Base-by-base conservation (phyloP, 495 filamentous ascomycete species). In the Lasiosphaeris hirsuta region DNA sequence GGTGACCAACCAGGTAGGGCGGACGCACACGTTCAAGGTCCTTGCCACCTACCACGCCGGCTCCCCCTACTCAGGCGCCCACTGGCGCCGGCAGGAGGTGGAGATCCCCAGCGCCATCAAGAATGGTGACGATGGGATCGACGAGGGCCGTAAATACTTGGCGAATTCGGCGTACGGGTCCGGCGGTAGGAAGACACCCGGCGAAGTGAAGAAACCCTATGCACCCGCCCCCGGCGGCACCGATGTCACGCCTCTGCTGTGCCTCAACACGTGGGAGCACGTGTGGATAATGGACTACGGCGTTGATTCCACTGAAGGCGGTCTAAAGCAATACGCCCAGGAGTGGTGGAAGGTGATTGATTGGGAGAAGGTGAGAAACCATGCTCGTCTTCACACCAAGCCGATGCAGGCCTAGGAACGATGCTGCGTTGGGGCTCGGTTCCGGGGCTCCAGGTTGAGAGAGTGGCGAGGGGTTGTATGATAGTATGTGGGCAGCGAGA, bases 201-300 rank as follows among this genome's bases (percentile, higher is more conserved):
- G 58, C 33, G 67, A 58, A 37, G 76, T 74, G 58, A 68, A 75
- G 44, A 75, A 64, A 58, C 18, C 39, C 19, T 11, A 48, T 15
- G 42, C 50, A 15, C 63, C 81, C 57, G 81, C 85, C 11, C 86
- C 86, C 14, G 88, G 90, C 6, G 91, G 89, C 10, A 72, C 82
- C 50, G 81, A 89, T 51, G 63, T 92, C 14, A 73, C 83, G 52
- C 91, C 93, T 4, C 73, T 97, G 58, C 74, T 97, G 56, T 96
- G 92, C 64, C 80, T 97, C 44, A 97, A 94, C 71, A 96, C 90
- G 23, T 98, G 94, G 94, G 86, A 97, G 77, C 94, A 98, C 72
- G 88, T 86, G 2, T 98, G 89, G 85, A 73, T 97, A 70, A 80
- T 79, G 57, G 90, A 97, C 68, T 96, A 86, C 65, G 90, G 90